Conservation (phyloP, 371 early-diverging fungal genomes). For the Nematocida major region DNA sequence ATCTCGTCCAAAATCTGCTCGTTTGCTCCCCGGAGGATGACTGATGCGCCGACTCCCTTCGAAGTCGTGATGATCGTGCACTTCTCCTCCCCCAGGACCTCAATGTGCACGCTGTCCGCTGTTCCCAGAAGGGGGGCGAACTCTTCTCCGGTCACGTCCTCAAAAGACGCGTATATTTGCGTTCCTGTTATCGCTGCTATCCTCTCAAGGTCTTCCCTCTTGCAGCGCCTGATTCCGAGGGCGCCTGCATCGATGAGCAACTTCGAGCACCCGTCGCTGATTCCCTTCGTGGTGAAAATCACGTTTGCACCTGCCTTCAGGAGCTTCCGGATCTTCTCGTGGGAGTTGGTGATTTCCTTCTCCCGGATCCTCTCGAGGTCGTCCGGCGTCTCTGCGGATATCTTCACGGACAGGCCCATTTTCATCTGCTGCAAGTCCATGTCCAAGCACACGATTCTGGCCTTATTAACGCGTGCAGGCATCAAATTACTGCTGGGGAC, state of each 20-base stretch:
- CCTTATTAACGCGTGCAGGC: conserved; percentile 66
- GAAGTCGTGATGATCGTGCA: conserved; percentile 84
- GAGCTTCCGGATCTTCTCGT: conserved; percentile 86
- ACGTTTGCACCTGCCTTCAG: conserved; percentile 90
- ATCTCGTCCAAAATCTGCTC: conserved; percentile 94
- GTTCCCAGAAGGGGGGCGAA: conserved; percentile 83
- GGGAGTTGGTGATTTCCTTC: conserved; percentile 81
- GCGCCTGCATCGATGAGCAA: conserved; percentile 83
- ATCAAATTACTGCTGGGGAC: conserved; percentile 75
- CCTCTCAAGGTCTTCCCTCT: conserved; percentile 88
- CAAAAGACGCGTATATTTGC: conserved; percentile 82
- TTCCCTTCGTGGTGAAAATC: conserved; percentile 93
- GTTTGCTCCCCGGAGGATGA: conserved; percentile 95
- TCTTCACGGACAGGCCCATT: conserved; percentile 91
- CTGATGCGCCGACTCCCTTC: conserved; percentile 72
- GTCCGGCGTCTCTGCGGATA: conserved; percentile 90
- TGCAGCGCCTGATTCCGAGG: conserved; percentile 87
- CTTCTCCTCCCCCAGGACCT: conserved; percentile 73
- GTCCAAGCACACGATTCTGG: conserved; percentile 95
- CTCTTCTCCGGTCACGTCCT: conserved; percentile 92
- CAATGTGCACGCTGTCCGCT: conserved; percentile 77
- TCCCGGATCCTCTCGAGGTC: conserved; percentile 91
- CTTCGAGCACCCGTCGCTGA: conserved; percentile 95
- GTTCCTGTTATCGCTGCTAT: conserved; percentile 83
- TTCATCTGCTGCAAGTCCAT: conserved; percentile 97